Conservation (phyloP, 306 rosid species). For the Corylus americana region DNA sequence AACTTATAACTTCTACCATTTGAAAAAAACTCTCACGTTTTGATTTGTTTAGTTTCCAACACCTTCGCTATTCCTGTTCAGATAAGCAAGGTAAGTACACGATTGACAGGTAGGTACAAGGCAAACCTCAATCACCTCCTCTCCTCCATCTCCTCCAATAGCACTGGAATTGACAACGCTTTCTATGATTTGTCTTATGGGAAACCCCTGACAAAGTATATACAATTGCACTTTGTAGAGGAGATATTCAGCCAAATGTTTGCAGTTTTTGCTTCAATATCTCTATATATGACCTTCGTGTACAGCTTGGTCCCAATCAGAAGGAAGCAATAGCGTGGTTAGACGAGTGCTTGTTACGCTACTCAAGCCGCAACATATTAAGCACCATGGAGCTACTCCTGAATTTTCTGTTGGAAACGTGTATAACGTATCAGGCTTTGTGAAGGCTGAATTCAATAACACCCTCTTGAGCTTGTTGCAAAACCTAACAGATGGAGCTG, state of each 20-base stretch:
- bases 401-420: background rate
- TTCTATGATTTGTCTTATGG: too few relatives aligned
- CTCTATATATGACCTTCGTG: slow-evolving; percentile 9
- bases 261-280: slow-evolving; percentile 13
- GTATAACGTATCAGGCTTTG: background rate
- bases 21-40: too few relatives aligned
- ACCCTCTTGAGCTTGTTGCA: background rate
- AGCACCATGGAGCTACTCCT: background rate
- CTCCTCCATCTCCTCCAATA: too few relatives aligned
- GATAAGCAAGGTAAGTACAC: too few relatives aligned
- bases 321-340: slow-evolving; percentile 45
- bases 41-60: too few relatives aligned
- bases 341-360: slow-evolving; percentile 42
- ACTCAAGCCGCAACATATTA: slow-evolving; percentile 19
- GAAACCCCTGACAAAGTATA: too few relatives aligned
- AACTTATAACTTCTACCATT: too few relatives aligned
- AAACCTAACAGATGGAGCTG: background rate
- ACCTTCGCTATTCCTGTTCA: too few relatives aligned
- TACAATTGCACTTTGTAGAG: too few relatives aligned
- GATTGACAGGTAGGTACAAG: too few relatives aligned
- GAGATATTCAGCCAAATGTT: background rate
- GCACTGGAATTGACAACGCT: too few relatives aligned
- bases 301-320: slow-evolving; percentile 38
- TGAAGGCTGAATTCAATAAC: background rate
- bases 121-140: too few relatives aligned